Percentiles rank a stretch among this genome's conserved stretches.
These are phyloP conservation scores for Suillus subluteus DNA, from an alignment of 768 basidiomycete genomes.

Conservation along the genomic window DNA sequence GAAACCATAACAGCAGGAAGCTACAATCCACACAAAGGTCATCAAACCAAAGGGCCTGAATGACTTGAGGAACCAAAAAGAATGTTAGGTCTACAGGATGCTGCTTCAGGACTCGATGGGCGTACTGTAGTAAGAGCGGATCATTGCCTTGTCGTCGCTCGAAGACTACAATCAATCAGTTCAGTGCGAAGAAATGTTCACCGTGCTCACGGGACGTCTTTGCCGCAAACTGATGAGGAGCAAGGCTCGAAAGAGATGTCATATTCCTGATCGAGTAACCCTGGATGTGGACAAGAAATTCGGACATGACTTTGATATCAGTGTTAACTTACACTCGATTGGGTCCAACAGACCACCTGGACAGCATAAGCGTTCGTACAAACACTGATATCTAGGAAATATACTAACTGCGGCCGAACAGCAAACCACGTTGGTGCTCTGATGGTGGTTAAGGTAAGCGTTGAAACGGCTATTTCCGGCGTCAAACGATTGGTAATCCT, in stretches of 20 bases:
- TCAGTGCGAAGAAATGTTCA: constrained; percentile 5
- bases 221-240: constrained; percentile 49
- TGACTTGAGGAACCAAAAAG: constrained; percentile 99
- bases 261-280: constrained; percentile 69
- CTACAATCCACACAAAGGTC: constrained; percentile 62
- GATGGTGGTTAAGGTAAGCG: no score
- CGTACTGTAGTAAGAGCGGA: constrained; percentile 90
- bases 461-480: no score
- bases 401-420: constrained; percentile 84
- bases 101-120: constrained; percentile 91
- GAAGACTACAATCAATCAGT: constrained; percentile 56
- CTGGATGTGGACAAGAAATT: constrained; percentile 80
- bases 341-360: constrained; percentile 95
- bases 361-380: constrained; percentile 4
- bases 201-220: constrained; percentile 45
- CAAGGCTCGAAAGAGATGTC: constrained; percentile 62
- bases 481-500: no score
- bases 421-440: no score
- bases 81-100: constrained; percentile 95
- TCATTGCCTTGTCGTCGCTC: constrained; percentile 84
- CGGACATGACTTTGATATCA: constrained; percentile 84
- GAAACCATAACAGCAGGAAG: not conserved
- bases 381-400: not conserved
- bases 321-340: constrained; percentile 88
- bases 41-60: constrained; percentile 93